Conservation (phyloP, 257 asterid genomes). For the Cinchona pubescens region DNA sequence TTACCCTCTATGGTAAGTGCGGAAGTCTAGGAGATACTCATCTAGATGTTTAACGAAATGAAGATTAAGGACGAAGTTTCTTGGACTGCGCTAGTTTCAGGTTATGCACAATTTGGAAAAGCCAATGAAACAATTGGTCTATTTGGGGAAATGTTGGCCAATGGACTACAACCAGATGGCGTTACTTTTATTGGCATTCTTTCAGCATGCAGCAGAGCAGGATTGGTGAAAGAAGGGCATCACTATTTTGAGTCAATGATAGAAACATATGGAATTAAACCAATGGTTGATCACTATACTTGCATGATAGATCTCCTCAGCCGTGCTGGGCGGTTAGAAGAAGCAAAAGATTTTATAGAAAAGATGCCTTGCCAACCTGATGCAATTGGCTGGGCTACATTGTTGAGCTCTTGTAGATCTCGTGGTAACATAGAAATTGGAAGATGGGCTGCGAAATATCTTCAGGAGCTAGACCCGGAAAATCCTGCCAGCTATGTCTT, state of each 20-base stretch:
- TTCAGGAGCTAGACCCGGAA: constrained; percentile 34
- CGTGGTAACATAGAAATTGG: constrained; percentile 39
- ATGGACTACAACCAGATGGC: constrained; percentile 66
- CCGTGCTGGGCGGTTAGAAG: constrained; percentile 72
- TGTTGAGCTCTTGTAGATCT: constrained; percentile 47
- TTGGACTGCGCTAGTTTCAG: constrained; percentile 84
- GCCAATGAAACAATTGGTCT: constrained; percentile 63
- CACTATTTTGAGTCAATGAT: constrained; percentile 64
- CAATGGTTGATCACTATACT: constrained; percentile 48
- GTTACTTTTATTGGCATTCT: constrained; percentile 79
- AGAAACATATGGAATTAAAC: constrained; percentile 47
- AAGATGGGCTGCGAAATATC: constrained; percentile 48
- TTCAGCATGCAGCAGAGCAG: constrained; percentile 87
- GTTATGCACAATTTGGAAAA: constrained; percentile 86
- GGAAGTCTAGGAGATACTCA: constrained; percentile 71
- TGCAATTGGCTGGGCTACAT: constrained; percentile 43
- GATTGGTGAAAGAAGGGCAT: constrained; percentile 65
- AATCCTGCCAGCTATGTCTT: constrained; percentile 45
- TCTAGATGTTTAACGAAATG: constrained; percentile 57
- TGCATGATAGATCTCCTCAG: constrained; percentile 74
- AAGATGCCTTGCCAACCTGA: constrained; percentile 65
- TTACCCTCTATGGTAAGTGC: constrained; percentile 78
- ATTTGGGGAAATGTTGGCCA: constrained; percentile 68
- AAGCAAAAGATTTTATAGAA: constrained; percentile 68
- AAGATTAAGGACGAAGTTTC: constrained; percentile 66